Percentiles rank a stretch among this genome's conserved stretches.
These are phyloP conservation scores for Iberis pinnata DNA, from an alignment of 345 rosid species.

Conservation along the genomic window DNA sequence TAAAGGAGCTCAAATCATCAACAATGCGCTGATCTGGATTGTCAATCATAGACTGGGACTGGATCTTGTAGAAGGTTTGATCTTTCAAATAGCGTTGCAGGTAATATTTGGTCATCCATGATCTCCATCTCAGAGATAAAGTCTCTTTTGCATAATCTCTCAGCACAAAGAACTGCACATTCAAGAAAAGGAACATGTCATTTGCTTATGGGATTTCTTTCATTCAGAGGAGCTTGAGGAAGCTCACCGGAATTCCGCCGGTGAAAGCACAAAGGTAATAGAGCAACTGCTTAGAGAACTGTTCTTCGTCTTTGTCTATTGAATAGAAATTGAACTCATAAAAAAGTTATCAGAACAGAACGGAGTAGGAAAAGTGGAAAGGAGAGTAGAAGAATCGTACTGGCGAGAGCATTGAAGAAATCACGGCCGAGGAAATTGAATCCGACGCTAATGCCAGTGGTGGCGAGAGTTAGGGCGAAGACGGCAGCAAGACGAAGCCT, in stretches of 20 bases:
- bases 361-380: not conserved
- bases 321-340: not conserved
- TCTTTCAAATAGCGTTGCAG: slow-evolving; percentile 69
- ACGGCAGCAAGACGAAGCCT: slow-evolving; percentile 77
- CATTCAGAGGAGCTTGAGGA: slow-evolving; percentile 14
- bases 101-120: slow-evolving; percentile 92
- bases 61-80: slow-evolving; percentile 81
- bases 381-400: slow-evolving; percentile 33
- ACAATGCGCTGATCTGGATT: slow-evolving; percentile 96
- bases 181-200: not conserved
- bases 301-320: slow-evolving; percentile 85
- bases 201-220: not conserved
- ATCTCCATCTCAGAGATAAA: slow-evolving; percentile 84
- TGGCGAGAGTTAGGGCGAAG: slow-evolving; percentile 79
- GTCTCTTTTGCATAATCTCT: slow-evolving; percentile 88
- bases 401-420: slow-evolving; percentile 88
- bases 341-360: too few relatives aligned
- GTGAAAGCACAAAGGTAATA: slow-evolving; percentile 88
- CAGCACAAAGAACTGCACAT: slow-evolving; percentile 71
- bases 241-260: slow-evolving; percentile 93
- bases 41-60: slow-evolving; percentile 85
- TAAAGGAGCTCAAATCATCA: slow-evolving; percentile 84
- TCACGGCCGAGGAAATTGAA: slow-evolving; percentile 97
- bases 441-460: slow-evolving; percentile 92
- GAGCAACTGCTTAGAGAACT: slow-evolving; percentile 73